phyloP scores from a whole-genome alignment of 2,329 filamentous ascomycete species.

The Penicillium sp. region DNA sequence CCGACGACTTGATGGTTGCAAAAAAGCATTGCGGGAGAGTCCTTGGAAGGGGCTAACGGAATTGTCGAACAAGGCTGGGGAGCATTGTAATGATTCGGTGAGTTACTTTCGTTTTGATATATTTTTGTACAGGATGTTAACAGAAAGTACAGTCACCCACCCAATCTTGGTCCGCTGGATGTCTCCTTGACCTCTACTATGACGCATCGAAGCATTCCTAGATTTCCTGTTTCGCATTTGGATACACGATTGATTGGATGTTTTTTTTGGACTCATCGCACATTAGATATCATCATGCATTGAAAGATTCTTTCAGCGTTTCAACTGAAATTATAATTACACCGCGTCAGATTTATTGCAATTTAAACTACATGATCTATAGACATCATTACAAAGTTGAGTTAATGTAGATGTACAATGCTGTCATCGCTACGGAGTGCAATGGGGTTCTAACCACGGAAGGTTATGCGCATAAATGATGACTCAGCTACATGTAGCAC shows the following conservation, averaged over 20 bases:
- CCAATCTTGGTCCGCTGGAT: slow-evolving; percentile 93
- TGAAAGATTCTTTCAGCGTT: neutral
- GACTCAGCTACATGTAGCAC: slow-evolving; percentile 1
- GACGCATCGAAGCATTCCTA: slow-evolving; percentile 62
- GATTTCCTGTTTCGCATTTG: neutral
- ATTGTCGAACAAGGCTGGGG: slow-evolving; percentile 85
- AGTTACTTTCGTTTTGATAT: slow-evolving; percentile 23
- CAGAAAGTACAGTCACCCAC: slow-evolving; percentile 68
- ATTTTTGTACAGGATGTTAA: slow-evolving; percentile 9
- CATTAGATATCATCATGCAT: slow-evolving; percentile 1
- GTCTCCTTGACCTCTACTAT: slow-evolving; percentile 93
- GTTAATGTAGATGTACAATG: neutral
- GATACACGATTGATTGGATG: neutral
- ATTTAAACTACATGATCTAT: neutral
- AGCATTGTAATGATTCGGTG: slow-evolving; percentile 84
- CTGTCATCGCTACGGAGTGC: neutral
- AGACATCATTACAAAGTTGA: neutral
- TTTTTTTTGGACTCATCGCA: neutral
- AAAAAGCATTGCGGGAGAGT: slow-evolving; percentile 74
- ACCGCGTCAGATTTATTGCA: neutral
- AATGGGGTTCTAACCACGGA: too few species aligned
- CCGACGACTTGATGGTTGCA: slow-evolving; percentile 74
- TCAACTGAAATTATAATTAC: neutral
- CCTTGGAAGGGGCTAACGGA: slow-evolving; percentile 90
- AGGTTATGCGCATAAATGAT: neutral